Conservation (phyloP, 2,329 filamentous ascomycete genomes). For the Fusarium tjaetaba region DNA sequence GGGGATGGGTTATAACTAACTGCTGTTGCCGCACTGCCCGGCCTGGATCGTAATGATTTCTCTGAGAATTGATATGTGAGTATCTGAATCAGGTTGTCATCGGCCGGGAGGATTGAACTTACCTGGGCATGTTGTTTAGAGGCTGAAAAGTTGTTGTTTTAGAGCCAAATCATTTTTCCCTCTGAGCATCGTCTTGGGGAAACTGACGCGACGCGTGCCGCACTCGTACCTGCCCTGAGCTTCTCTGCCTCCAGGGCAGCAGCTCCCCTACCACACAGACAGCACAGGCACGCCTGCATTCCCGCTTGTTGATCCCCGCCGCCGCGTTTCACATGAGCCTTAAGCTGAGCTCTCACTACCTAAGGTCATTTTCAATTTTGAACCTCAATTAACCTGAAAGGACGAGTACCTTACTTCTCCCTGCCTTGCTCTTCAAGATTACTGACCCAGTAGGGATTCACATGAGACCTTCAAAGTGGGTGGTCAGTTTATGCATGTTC, state of each 20-base stretch:
- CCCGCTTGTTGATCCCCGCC: conserved; percentile 21
- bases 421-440: not conserved
- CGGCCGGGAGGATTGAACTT: not conserved
- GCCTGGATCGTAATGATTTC: conserved; percentile 99
- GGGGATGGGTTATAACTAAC: conserved; percentile 65
- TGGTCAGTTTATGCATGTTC: not conserved
- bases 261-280: not conserved
- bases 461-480: not conserved
- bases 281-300: not conserved
- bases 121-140: conserved; percentile 42
- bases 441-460: not conserved
- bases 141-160: conserved; percentile 28
- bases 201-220: conserved; percentile 36
- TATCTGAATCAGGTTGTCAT: not conserved
- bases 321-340: conserved; percentile 28
- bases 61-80: conserved; percentile 57
- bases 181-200: conserved; percentile 17
- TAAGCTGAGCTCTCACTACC: not conserved
- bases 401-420: not conserved
- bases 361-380: not conserved
- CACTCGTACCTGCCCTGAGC: conserved; percentile 18
- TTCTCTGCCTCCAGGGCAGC: not conserved
- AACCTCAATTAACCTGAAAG: not conserved
- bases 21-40: conserved; percentile 99
- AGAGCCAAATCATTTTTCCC: conserved; percentile 15